Conservation (phyloP, 2,329 filamentous ascomycete species). For the Neocatenulostroma microsporum region DNA sequence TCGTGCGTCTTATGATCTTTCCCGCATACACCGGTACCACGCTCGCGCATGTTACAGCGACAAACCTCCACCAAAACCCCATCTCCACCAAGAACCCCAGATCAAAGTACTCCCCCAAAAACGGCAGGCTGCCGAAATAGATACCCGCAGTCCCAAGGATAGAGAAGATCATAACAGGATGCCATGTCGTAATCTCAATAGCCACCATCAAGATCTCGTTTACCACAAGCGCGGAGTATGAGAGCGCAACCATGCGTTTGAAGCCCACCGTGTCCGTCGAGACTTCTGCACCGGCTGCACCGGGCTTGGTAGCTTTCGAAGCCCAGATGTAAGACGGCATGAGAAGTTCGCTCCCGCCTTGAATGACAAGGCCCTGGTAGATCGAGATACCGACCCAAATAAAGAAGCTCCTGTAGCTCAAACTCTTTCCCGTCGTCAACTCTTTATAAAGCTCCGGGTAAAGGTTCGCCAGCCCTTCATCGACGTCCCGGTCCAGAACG, state of each 20-base stretch:
- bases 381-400: constrained; percentile 92
- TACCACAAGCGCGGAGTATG: constrained; percentile 82
- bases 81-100: constrained; percentile 67
- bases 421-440: constrained; percentile 75
- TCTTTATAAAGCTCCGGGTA: constrained; percentile 98
- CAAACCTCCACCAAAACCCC: constrained; percentile 82
- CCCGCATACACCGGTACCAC: constrained; percentile 79
- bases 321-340: constrained; percentile 56
- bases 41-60: constrained; percentile 69
- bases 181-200: constrained; percentile 94
- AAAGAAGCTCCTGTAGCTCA: constrained; percentile 92
- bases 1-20: constrained; percentile 74
- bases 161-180: constrained; percentile 78
- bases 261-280: constrained; percentile 23
- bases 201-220: constrained; percentile 98
- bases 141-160: constrained; percentile 74
- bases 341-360: constrained; percentile 84
- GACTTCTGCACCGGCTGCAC: background rate
- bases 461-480: constrained; percentile 84
- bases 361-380: constrained; percentile 92
- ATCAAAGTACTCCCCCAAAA: constrained; percentile 85
- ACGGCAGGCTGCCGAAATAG: constrained; percentile 78
- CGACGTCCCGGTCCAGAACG: constrained; percentile 89
- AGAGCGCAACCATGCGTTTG: constrained; percentile 70
- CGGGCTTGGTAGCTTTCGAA: constrained; percentile 10